Evolutionary conservation across 2,329 filamentous ascomycete genomes (phyloP), one percentile per base, ranked within the genome.

Genomic region (Diaporthe vexans): DNA sequence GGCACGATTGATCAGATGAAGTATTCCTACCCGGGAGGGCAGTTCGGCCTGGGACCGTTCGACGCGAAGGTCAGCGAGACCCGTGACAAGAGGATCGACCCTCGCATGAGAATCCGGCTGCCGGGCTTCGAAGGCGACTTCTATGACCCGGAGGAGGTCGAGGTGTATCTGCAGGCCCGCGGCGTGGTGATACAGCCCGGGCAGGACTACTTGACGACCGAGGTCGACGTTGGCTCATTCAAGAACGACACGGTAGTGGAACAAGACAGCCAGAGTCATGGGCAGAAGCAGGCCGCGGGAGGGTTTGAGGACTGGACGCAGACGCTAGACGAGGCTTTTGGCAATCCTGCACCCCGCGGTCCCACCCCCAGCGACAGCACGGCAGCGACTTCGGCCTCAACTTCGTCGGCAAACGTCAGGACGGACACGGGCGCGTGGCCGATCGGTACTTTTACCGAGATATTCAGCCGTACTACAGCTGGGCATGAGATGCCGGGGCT

Each of bases 71-170:
- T 86, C 3, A 83, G 83, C 40, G 77, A 83, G 1, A 81, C 84
- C 1, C 82, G 85, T 24, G 86, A 88, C 35, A 80, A 83, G 8
- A 78, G 83, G 26, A 77, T 91, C 10, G 84, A 86, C 51, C 79
- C 82, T 17, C 84, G 86, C 21, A 85, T 93, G 77, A 84, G 84
- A 26, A 87, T 89, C 76, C 87, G 86, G 52, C 81, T 92, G 10
- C 87, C 89, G 0, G 93, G 91, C 0, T 93, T 92, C 75, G 89
- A 93, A 74, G 94, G 94, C 6, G 90, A 94, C 68, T 97, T 94
- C 86, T 94, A 93, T 77, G 94, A 97, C 79, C 85, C 91, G 0
- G 89, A 94, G 74, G 94, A 97, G 80, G 91, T 95, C 0, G 93
- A 97, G 81, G 87, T 89, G 17, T 97, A 95, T 79, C 84, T 97